phyloP scores from a whole-genome alignment of 2,329 filamentous ascomycete species.

The Scorias spongiosa region DNA sequence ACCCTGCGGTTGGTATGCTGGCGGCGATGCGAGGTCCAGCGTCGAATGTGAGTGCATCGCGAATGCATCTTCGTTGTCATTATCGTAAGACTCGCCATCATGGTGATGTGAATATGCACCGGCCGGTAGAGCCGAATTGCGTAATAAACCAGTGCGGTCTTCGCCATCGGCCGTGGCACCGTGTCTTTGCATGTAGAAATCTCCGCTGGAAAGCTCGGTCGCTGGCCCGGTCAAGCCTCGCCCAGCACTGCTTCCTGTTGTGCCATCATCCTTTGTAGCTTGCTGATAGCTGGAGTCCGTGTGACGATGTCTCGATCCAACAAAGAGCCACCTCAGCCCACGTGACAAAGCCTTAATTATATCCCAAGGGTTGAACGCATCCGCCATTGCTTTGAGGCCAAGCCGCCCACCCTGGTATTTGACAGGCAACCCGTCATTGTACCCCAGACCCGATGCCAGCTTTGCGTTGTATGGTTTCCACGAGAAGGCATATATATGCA shows the following conservation, averaged over 20 bases:
- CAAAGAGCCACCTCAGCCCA: constrained; percentile 65
- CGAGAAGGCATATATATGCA: constrained; percentile 73
- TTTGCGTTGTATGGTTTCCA: constrained; percentile 51
- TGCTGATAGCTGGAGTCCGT: constrained; percentile 26
- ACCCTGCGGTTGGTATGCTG: neutral
- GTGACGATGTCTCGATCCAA: constrained; percentile 48
- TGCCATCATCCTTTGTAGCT: neutral
- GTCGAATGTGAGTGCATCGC: neutral
- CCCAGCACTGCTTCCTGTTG: neutral
- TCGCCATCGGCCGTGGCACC: neutral
- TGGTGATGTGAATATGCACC: neutral
- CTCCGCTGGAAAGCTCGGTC: neutral
- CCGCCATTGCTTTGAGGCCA: constrained; percentile 49
- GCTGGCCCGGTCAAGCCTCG: neutral
- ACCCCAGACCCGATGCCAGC: constrained; percentile 11
- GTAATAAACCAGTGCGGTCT: neutral
- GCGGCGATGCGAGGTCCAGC: neutral
- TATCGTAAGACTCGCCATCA: neutral
- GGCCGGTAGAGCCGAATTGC: neutral
- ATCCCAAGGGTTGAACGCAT: constrained; percentile 71
- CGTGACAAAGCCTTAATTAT: constrained; percentile 65
- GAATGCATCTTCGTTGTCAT: neutral
- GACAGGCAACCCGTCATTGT: constrained; percentile 6
- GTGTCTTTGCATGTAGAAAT: no score
- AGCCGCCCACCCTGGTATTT: constrained; percentile 48